Evolutionary conservation across 768 basidiomycete genomes (phyloP).

Genomic region (Calvatia gigantea): DNA sequence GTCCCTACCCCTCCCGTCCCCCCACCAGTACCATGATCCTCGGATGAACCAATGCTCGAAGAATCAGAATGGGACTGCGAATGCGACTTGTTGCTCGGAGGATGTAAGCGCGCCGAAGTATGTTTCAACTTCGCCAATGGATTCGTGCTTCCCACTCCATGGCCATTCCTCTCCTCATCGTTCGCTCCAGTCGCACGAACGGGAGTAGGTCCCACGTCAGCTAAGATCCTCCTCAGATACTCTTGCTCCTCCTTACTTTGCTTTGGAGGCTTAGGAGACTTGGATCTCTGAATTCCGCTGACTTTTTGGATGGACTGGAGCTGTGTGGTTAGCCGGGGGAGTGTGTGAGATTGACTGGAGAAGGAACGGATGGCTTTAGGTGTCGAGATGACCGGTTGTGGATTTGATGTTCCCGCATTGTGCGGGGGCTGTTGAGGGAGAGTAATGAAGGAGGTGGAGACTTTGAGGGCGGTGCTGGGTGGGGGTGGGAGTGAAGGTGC

Average conservation of each 20-base stretch:
- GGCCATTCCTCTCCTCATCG: slow-evolving; percentile 14
- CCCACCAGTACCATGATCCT: slow-evolving; percentile 9
- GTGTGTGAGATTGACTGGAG: not conserved
- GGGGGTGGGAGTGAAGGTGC: not conserved
- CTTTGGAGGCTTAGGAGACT: slow-evolving; percentile 50
- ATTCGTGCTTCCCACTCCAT: slow-evolving; percentile 14
- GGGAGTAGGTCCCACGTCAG: slow-evolving; percentile 45
- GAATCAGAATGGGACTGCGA: not conserved
- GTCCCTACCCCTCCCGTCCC: slow-evolving; percentile 16
- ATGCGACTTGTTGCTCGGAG: not conserved
- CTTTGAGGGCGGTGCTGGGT: not conserved
- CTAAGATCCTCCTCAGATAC: slow-evolving; percentile 67
- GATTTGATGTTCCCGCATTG: not conserved
- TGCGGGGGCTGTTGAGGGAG: slow-evolving; percentile 1
- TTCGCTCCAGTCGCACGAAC: slow-evolving; percentile 28
- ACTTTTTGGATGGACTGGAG: slow-evolving; percentile 2
- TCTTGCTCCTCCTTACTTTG: slow-evolving; percentile 53
- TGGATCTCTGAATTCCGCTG: slow-evolving; percentile 28
- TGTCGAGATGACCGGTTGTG: not conserved
- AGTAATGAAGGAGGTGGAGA: not conserved
- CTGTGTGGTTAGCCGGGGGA: slow-evolving; percentile 7
- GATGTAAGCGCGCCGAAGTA: not conserved
- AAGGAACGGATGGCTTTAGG: not conserved
- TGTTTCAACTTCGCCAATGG: slow-evolving; percentile 10
- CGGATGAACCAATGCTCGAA: not conserved